Percentiles rank a stretch among this genome's conserved stretches.
phyloP scores from a whole-genome alignment of 257 asterid genomes.

The Perilla frutescens region DNA sequence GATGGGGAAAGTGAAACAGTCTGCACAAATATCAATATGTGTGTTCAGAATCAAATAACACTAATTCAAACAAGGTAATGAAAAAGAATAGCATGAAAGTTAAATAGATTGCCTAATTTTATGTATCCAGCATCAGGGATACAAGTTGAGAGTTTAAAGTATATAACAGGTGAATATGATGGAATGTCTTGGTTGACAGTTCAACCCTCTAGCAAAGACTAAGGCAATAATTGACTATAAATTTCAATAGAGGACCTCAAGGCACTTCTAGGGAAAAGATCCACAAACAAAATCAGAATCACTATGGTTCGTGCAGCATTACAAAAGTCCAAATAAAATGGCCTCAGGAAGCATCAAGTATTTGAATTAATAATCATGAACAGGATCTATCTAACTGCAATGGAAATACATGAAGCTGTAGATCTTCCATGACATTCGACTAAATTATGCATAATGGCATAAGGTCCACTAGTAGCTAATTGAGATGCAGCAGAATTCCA shows the following conservation, averaged over 20 bases:
- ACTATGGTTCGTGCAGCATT: neutral
- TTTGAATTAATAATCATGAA: neutral
- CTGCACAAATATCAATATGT: constrained; percentile 51
- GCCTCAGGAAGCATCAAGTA: neutral
- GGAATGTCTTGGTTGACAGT: neutral
- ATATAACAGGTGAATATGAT: neutral
- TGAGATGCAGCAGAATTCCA: neutral
- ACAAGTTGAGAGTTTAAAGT: neutral
- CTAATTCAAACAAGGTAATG: neutral
- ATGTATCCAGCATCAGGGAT: constrained; percentile 12
- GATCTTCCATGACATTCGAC: constrained; percentile 5
- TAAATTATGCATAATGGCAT: neutral
- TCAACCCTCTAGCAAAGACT: constrained; percentile 1
- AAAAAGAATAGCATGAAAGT: constrained; percentile 5
- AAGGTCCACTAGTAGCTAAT: neutral
- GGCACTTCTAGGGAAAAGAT: constrained; percentile 11
- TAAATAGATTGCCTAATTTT: constrained; percentile 13
- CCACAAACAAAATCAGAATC: constrained; percentile 19
- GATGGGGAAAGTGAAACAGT: constrained; percentile 59
- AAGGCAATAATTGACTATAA: constrained; percentile 6
- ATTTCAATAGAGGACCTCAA: neutral
- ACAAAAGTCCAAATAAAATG: neutral
- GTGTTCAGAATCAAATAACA: constrained; percentile 21
- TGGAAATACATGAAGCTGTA: neutral
- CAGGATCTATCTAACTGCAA: neutral